Base-by-base conservation (phyloP, 2,329 filamentous ascomycete genomes). In the Aureobasidium sp. region DNA sequence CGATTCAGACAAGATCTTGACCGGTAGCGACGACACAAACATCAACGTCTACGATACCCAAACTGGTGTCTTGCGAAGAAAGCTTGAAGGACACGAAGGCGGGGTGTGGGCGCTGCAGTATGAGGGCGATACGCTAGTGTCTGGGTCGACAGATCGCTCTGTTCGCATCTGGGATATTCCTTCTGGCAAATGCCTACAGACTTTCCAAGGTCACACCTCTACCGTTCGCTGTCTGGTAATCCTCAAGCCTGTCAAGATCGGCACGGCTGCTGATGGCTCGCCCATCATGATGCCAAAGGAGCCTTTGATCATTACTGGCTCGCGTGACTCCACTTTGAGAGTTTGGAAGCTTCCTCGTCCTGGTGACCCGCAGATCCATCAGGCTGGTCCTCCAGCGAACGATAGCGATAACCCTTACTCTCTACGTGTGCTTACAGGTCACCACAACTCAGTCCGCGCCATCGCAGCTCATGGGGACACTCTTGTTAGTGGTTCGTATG, bases 151-250 rank as follows among this genome's bases (percentile, higher is more conserved):
- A 0, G 94, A 99, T 75, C 84, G 94, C 51, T 96, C 94, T 12
- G 94, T 99, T n/a, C 87, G 94, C n/a, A 93, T 99, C 0, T 99
- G 94, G 94, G 93, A 99, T 72, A 97, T 99, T 66, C 91, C 96
- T 71, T 88, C 88, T 69, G 94, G 92, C 0, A 84, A 89, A 49
- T 97, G 93, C 74, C 93, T 92, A 12, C 94, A 99, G 72, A 88
- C 96, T 0, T 99, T 99, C 73, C 92, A 97, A 71, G 95, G 94
- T 0, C 94, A 99, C 72, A 99, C 94, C 11, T 97, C 93, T 45
- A 99, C 94, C 15, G 94, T 99, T 3, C 87, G 94, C 66, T 99
- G 94, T 71, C 79, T 99, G 64, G 92, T 97, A 72, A 97, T 99
- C 62, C 80, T 99, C 47, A 88, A 96, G 82, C 91, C 94, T 0